These are phyloP conservation scores for Chlorella ohadii DNA, from an alignment of 139 green algal genomes.

Conservation along the genomic window DNA sequence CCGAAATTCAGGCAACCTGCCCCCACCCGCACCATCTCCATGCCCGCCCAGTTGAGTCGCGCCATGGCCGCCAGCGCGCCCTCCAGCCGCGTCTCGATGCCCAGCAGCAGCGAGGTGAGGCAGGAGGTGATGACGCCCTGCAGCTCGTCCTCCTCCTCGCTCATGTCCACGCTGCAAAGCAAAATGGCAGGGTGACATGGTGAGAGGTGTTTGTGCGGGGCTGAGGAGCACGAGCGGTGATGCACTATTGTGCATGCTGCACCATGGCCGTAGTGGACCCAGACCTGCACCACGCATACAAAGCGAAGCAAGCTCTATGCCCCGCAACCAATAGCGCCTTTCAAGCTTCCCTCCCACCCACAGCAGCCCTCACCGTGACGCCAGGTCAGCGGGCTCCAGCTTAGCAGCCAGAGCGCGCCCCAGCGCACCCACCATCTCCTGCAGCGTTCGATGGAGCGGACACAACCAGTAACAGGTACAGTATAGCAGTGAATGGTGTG, in stretches of 20 bases:
- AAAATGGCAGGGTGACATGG: neutral
- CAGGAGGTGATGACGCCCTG: conserved; percentile 72
- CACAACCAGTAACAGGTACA: too few relatives aligned
- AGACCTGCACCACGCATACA: too few relatives aligned
- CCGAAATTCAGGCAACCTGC: too few relatives aligned
- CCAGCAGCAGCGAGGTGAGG: conserved; percentile 87
- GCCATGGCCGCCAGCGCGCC: conserved; percentile 65
- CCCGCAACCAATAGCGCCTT: too few relatives aligned
- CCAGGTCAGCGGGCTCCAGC: conserved; percentile 63
- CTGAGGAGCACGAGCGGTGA: neutral
- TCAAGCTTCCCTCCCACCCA: neutral
- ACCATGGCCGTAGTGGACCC: too few relatives aligned
- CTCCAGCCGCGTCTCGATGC: conserved; percentile 91
- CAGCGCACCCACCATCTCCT: conserved; percentile 68
- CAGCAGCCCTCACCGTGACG: neutral
- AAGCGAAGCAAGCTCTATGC: too few relatives aligned
- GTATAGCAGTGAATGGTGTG: too few relatives aligned
- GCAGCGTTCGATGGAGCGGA: too few relatives aligned
- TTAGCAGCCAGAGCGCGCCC: conserved; percentile 63
- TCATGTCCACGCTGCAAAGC: conserved; percentile 72
- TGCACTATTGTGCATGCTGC: too few relatives aligned
- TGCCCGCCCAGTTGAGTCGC: conserved; percentile 60
- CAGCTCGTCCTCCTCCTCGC: conserved; percentile 86
- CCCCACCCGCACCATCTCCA: conserved; percentile 64
- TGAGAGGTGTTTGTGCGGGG: neutral